These are phyloP conservation scores for Pezicula carpinea DNA, from an alignment of 2,329 filamentous ascomycete genomes.

Conservation along the genomic window DNA sequence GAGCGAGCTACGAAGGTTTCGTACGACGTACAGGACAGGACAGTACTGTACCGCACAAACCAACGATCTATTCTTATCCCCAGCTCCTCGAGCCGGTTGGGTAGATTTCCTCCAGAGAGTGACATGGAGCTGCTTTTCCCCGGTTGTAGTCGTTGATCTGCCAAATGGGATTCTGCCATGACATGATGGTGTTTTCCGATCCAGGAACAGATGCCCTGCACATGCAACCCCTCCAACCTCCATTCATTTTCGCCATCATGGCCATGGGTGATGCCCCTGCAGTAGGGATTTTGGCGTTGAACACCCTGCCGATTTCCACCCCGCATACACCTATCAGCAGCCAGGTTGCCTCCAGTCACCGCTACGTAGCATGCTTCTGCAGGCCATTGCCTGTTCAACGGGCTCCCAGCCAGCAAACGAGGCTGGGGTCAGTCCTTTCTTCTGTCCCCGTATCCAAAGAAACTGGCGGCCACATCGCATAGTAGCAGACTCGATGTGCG, in stretches of 20 bases:
- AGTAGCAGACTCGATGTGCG: background rate
- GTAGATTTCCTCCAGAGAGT: background rate
- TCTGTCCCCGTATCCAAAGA: background rate
- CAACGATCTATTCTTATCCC: background rate
- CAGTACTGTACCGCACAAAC: background rate
- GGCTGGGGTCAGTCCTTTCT: background rate
- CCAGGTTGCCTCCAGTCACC: background rate
- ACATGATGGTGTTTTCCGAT: conserved; percentile 2
- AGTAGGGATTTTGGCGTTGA: too few species aligned
- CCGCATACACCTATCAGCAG: background rate
- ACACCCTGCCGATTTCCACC: background rate
- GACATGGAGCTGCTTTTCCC: background rate
- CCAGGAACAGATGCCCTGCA: conserved; percentile 3
- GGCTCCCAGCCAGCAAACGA: background rate
- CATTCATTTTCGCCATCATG: conserved; percentile 8
- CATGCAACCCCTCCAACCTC: conserved; percentile 4
- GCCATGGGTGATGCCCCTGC: conserved; percentile 1
- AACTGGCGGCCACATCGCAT: background rate
- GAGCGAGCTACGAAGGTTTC: too few species aligned
- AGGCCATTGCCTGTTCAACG: conserved; percentile 1
- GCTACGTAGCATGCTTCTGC: background rate
- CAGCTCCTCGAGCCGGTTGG: background rate
- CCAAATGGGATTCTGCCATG: background rate
- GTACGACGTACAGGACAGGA: too few species aligned
- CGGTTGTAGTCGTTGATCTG: background rate